Evolutionary conservation across 495 filamentous ascomycete genomes (phyloP).

Genomic region (Hypoxylon intermedium): DNA sequence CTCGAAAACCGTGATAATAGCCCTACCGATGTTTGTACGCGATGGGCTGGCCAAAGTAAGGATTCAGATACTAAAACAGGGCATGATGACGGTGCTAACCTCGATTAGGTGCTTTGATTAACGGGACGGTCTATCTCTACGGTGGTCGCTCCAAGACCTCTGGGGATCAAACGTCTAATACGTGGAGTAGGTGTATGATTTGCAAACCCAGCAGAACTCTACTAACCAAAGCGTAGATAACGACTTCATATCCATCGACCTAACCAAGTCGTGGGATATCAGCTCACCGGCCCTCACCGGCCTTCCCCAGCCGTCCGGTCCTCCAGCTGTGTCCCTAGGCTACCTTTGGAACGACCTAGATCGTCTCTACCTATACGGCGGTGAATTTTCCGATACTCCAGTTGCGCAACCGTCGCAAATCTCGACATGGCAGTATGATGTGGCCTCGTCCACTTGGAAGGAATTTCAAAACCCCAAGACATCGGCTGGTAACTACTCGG

Average conservation of each 20-base stretch:
- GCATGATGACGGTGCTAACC: slow-evolving; percentile 20
- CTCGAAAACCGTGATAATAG: slow-evolving; percentile 52
- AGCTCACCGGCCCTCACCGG: slow-evolving; percentile 64
- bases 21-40: slow-evolving; percentile 65
- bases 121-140: slow-evolving; percentile 78
- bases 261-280: slow-evolving; percentile 73
- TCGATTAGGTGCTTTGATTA: slow-evolving; percentile 60
- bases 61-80: neutral
- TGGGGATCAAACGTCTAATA: slow-evolving; percentile 60
- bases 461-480: slow-evolving; percentile 64
- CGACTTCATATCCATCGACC: slow-evolving; percentile 69
- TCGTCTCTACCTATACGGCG: slow-evolving; percentile 74
- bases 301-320: slow-evolving; percentile 69
- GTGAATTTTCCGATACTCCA: slow-evolving; percentile 69
- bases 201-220: neutral
- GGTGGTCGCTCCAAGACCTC: slow-evolving; percentile 66
- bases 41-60: slow-evolving; percentile 73
- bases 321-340: slow-evolving; percentile 72
- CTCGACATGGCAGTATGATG: slow-evolving; percentile 72
- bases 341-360: slow-evolving; percentile 74
- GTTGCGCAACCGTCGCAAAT: slow-evolving; percentile 57
- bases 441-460: slow-evolving; percentile 63
- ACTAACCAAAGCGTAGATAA: slow-evolving; percentile 61
- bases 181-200: slow-evolving; percentile 64
- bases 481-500: slow-evolving; percentile 64